phyloP scores from a whole-genome alignment of 192 early-diverging fungal genomes.

The Podila epigama region DNA sequence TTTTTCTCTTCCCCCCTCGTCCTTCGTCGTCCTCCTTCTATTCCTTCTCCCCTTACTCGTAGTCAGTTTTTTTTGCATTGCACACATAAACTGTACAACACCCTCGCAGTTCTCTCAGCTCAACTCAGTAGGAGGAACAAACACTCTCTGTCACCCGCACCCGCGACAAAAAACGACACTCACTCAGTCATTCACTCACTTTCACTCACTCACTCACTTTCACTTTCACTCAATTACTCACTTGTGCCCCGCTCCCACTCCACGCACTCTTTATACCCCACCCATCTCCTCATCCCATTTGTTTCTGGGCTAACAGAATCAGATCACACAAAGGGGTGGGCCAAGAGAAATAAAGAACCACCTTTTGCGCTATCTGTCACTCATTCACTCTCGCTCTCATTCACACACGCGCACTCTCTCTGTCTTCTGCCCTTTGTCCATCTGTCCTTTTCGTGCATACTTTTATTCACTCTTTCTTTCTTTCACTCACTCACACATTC shows the following conservation, averaged over 20 bases:
- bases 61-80: no score
- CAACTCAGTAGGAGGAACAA: no score
- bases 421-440: not conserved
- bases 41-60: no score
- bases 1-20: not conserved
- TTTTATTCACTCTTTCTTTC: not conserved
- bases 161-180: no score
- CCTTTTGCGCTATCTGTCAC: not conserved
- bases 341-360: not conserved
- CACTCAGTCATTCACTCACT: no score
- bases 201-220: no score
- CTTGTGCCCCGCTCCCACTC: no score
- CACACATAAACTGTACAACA: no score
- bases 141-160: no score
- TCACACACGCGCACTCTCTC: not conserved
- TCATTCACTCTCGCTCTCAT: not conserved
- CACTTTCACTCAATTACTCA: no score
- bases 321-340: conserved; percentile 3
- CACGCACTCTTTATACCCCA: not conserved
- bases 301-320: conserved; percentile 2
- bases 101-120: no score
- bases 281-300: not conserved
- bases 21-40: no score
- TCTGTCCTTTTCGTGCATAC: not conserved
- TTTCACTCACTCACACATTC: not conserved